These are phyloP conservation scores for Cryptococcus wingfieldii DNA, from an alignment of 1,284 basidiomycete species.

Conservation along the genomic window DNA sequence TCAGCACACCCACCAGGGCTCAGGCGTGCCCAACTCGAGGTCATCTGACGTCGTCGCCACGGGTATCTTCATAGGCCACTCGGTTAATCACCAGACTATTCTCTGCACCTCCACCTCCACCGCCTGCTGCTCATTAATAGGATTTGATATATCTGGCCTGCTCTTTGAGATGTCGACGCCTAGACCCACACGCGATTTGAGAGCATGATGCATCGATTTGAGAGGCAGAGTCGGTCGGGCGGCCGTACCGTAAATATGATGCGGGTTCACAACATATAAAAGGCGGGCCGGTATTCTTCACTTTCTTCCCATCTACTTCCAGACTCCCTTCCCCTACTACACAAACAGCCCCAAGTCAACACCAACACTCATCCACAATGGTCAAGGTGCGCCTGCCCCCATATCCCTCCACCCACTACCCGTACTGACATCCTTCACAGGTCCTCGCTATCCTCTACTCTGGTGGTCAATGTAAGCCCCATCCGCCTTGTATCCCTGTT, in stretches of 20 bases:
- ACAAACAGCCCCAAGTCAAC: background rate
- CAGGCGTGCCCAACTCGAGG: too few species aligned
- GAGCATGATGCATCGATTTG: too few species aligned
- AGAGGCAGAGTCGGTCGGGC: too few species aligned
- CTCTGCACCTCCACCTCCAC: background rate
- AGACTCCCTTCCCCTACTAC: background rate
- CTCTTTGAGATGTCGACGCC: too few species aligned
- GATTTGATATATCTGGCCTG: too few species aligned
- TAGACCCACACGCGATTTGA: too few species aligned
- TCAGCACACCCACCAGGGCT: too few species aligned
- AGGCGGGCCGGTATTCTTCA: background rate
- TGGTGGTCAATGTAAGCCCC: constrained; percentile 32
- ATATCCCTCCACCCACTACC: background rate
- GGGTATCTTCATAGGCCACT: background rate
- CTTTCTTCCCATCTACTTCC: too few species aligned
- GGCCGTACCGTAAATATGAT: too few species aligned
- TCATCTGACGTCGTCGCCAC: too few species aligned
- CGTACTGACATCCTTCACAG: constrained; percentile 47
- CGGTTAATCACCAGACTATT: background rate
- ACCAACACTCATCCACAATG: constrained; percentile 4
- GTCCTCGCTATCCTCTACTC: constrained; percentile 69
- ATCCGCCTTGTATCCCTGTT: background rate
- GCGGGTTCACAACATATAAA: too few species aligned
- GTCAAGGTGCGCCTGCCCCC: constrained; percentile 11
- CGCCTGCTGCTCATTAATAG: background rate